Evolutionary conservation across 441 rosid species (phyloP).

Genomic region (Syzygium syzygioides): DNA sequence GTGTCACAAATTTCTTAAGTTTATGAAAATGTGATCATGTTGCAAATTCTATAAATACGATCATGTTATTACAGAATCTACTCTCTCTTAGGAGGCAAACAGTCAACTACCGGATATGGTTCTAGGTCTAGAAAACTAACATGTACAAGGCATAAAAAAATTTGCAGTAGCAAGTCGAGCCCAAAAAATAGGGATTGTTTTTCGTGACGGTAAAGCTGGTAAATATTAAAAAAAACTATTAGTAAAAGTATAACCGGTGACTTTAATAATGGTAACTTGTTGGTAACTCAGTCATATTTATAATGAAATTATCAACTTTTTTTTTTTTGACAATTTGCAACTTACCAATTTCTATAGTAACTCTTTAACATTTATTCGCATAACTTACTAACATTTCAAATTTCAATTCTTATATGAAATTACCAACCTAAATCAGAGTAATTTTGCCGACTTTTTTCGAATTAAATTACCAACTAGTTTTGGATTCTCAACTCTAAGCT

Average conservation of each 20-base stretch:
- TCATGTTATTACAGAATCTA: neutral
- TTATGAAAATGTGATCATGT: neutral
- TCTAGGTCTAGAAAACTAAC: no score
- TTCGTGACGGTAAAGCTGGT: neutral
- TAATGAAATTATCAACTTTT: neutral
- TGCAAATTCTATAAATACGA: neutral
- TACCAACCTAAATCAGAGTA: neutral
- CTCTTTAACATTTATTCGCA: neutral
- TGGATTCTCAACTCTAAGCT: neutral
- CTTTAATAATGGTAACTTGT: neutral
- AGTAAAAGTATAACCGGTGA: neutral
- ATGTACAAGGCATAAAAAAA: no score
- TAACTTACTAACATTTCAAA: neutral
- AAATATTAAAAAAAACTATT: no score
- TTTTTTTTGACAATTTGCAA: neutral
- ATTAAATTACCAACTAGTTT: neutral
- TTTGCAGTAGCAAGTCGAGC: no score
- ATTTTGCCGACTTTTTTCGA: neutral
- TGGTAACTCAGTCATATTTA: neutral
- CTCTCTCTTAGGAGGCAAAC: neutral
- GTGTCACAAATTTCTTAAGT: neutral
- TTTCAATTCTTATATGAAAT: neutral
- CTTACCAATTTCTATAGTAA: neutral
- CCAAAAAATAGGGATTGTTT: no score
- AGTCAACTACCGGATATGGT: neutral